Conservation (phyloP, 352 stramenopile genomes). For the Pythium brachiatum region DNA sequence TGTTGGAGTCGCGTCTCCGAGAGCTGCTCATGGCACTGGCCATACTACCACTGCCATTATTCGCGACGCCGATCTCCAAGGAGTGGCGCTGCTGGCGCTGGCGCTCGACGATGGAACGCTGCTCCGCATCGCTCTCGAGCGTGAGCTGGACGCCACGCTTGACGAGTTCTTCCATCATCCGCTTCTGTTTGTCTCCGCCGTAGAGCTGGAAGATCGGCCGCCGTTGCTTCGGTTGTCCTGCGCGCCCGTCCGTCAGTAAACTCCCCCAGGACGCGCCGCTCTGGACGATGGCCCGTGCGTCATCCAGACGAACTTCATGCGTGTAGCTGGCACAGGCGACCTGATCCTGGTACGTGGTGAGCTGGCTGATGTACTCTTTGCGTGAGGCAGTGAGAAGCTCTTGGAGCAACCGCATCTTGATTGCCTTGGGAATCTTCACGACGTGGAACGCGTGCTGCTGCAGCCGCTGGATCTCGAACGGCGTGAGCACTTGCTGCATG, state of each 20-base stretch:
- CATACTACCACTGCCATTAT: not conserved
- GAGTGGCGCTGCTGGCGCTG: constrained; percentile 37
- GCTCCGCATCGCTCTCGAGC: constrained; percentile 62
- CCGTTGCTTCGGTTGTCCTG: constrained; percentile 13
- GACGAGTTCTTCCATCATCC: constrained; percentile 58
- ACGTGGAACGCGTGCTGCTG: constrained; percentile 59
- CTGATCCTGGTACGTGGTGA: constrained; percentile 53
- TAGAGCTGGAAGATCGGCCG: constrained; percentile 53
- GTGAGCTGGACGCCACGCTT: constrained; percentile 60
- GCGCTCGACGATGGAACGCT: constrained; percentile 42
- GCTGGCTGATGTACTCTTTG: constrained; percentile 39
- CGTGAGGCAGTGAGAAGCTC: constrained; percentile 43
- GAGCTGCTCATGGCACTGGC: not conserved
- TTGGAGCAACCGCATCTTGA: constrained; percentile 56
- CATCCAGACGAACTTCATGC: constrained; percentile 60
- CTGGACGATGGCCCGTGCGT: constrained; percentile 74
- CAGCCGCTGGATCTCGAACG: constrained; percentile 72
- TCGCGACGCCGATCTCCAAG: constrained; percentile 19
- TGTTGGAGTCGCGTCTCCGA: constrained; percentile 26
- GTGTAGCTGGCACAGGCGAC: constrained; percentile 46
- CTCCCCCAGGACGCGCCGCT: constrained; percentile 38
- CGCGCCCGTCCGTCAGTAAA: constrained; percentile 23
- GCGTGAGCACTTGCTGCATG: constrained; percentile 78
- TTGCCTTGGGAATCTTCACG: constrained; percentile 67
- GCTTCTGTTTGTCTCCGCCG: constrained; percentile 27